Evolutionary conservation across 164 flowering plant genomes (phyloP), one percentile per base, ranked within the genome.

Genomic region (Chimonanthus praecox): DNA sequence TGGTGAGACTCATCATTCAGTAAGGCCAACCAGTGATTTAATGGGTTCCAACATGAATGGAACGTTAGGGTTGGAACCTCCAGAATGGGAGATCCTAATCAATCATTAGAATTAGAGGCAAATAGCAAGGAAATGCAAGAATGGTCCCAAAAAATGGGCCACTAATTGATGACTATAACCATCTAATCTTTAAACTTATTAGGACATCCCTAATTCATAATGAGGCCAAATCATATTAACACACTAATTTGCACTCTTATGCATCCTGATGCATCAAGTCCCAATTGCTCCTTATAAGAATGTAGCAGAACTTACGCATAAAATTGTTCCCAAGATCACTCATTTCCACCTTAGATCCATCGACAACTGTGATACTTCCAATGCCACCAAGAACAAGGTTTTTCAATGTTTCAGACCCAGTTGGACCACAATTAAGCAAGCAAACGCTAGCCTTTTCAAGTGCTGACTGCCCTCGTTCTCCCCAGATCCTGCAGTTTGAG

Each of bases 371-470:
- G 71, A 95, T 89, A 77, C 97, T 90, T 76, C 98, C 98, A 80
- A 95, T 79, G 65, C 99, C 99, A 71, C 97, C 99, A 80, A 95
- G 98, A 67, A 95, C 98, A 74, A 95, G 92, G 82, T 95, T 95
- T 70, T 95, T 93, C 71, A 95, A 78, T n/a, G 98, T 85, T 79
- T 95, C 99, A 1, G 97, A 90, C 64, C 99, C 99, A 61, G 99
- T 95, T 20, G 99, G 99, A 46, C 99, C 99, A 76, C 98, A 93
- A 71, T 93, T 93, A 48, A 95, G 91, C 76, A 95, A 84, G 77
- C 99, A 95, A 62, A 95, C 84, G 75, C 92, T 90, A 64, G 98
- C 92, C 71, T 88, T 89, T 83, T 93, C 99, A 47, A 95, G 89
- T 16, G 94, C 92, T 67, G 92, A 82, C 71, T 95, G 99, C 72